Evolutionary conservation across 768 basidiomycete species (phyloP), one percentile per base, ranked within the genome.

Genomic region (Naganishia antarctica): DNA sequence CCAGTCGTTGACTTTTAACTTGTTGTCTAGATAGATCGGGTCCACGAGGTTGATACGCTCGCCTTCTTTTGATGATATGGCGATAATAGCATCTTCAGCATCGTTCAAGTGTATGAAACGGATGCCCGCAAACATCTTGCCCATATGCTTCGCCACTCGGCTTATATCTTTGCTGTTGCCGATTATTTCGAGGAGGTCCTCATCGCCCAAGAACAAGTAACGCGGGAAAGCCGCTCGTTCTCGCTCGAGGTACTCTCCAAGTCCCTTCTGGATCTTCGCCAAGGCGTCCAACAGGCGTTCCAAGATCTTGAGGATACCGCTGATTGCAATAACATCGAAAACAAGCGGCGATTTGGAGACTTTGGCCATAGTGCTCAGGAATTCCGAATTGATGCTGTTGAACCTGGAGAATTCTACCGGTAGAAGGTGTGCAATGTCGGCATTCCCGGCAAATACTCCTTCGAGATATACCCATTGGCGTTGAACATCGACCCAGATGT

Each of bases 101-200:
- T 74, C 71, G 74, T 96, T 90, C 28, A 98, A 82, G 70, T 81
- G 83, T 69, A 98, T 82, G 0, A 91, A 92, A 1, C 91, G 87
- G 41, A 99, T 87, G 28, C 96, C 96, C 23, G 96, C 96, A 78
- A 99, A 99, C 96, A 99, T 99, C 83, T 99, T 99, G 82, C 97
- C 98, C 65, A 99, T 82, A 80, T 98, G 96, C 71, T 99, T 99
- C 90, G 96, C 91, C 78, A 98, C 90, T 41, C 96, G 88, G 46
- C 91, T 79, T 70, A 98, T 96, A 73, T 98, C 93, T 78, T 97
- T 99, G 83, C 91, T 96, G 81, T 99, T 99, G 68, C 96, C 96
- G 68, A 99, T 98, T 71, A 99, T 99, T 78, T 99, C 96, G 67
- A 99, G 83, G 66, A 99, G 80, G 75, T 99, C 96, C 75, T 99